These are phyloP conservation scores for Pleurotus pulmonarius DNA, from an alignment of 768 basidiomycete species.

Conservation along the genomic window DNA sequence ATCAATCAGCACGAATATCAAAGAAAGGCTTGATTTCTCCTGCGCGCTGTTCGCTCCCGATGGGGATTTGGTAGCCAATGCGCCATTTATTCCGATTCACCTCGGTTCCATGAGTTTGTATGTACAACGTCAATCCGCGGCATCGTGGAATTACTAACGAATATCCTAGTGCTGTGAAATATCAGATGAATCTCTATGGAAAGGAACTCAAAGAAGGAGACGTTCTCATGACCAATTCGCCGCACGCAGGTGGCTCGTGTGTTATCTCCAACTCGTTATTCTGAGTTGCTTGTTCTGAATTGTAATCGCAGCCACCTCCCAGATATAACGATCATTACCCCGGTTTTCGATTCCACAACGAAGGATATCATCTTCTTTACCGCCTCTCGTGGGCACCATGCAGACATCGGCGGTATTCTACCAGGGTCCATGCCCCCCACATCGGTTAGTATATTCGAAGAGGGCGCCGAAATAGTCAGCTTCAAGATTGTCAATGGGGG, in stretches of 20 bases:
- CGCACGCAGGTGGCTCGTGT: slow-evolving; percentile 84
- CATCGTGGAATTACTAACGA: neutral
- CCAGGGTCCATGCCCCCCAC: slow-evolving; percentile 97
- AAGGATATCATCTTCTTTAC: slow-evolving; percentile 81
- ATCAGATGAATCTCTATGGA: slow-evolving; percentile 79
- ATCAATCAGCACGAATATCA: slow-evolving; percentile 92
- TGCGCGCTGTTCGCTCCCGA: slow-evolving; percentile 95
- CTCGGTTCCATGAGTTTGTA: slow-evolving; percentile 90
- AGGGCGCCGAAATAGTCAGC: slow-evolving; percentile 87
- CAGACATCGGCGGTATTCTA: slow-evolving; percentile 89
- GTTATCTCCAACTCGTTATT: slow-evolving; percentile 24
- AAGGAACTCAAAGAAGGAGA: slow-evolving; percentile 81
- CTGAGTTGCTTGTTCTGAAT: neutral
- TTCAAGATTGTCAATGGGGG: slow-evolving; percentile 90
- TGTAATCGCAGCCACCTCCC: slow-evolving; percentile 48
- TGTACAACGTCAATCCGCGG: slow-evolving; percentile 23
- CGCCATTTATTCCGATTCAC: slow-evolving; percentile 87
- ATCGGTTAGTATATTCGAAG: slow-evolving; percentile 86
- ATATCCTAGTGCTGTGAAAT: slow-evolving; percentile 69
- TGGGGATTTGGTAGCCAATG: slow-evolving; percentile 92
- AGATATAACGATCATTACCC: slow-evolving; percentile 92
- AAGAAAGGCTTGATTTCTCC: slow-evolving; percentile 91
- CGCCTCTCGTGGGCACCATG: slow-evolving; percentile 91
- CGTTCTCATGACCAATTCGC: slow-evolving; percentile 91
- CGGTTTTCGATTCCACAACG: slow-evolving; percentile 69